These are phyloP conservation scores for Yamadazyma insecticola DNA, from an alignment of 805 yeast genomes.

Conservation along the genomic window DNA sequence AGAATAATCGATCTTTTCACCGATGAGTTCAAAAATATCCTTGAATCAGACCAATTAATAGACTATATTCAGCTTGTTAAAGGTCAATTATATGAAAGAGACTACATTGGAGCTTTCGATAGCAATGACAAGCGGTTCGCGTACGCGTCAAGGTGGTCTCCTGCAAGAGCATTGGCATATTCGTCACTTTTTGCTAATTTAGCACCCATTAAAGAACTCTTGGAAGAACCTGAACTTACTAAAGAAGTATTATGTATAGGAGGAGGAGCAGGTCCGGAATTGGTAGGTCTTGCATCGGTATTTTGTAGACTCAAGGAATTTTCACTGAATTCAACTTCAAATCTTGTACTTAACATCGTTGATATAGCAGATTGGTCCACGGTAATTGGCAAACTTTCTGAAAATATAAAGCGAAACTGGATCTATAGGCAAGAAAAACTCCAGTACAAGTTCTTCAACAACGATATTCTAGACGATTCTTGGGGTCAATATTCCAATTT, in stretches of 20 bases:
- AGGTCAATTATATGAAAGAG: conserved; percentile 61
- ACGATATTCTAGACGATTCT: conserved; percentile 24
- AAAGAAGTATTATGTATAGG: conserved; percentile 61
- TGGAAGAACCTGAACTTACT: conserved; percentile 26
- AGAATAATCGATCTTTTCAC: conserved; percentile 35
- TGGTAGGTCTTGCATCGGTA: conserved; percentile 59
- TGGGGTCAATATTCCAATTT: conserved; percentile 11
- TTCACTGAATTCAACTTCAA: conserved; percentile 26
- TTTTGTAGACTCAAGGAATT: conserved; percentile 40
- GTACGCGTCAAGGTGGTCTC: conserved; percentile 82
- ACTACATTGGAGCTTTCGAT: conserved; percentile 67
- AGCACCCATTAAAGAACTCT: conserved; percentile 32
- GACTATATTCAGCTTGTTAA: conserved; percentile 64
- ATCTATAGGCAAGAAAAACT: conserved; percentile 29
- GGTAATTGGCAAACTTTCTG: conserved; percentile 44
- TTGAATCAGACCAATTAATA: conserved; percentile 32
- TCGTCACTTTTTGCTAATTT: conserved; percentile 58
- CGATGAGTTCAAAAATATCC: conserved; percentile 25
- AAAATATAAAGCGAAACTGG: conserved; percentile 51
- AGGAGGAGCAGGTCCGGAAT: conserved; percentile 88
- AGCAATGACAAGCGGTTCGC: conserved; percentile 62
- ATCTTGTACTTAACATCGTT: conserved; percentile 48
- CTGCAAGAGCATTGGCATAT: conserved; percentile 75
- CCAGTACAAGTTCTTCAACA: conserved; percentile 23
- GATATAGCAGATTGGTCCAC: conserved; percentile 79